Evolutionary conservation across 2,329 filamentous ascomycete species (phyloP), one percentile per base, ranked within the genome.

Genomic region (Fusarium sp.): DNA sequence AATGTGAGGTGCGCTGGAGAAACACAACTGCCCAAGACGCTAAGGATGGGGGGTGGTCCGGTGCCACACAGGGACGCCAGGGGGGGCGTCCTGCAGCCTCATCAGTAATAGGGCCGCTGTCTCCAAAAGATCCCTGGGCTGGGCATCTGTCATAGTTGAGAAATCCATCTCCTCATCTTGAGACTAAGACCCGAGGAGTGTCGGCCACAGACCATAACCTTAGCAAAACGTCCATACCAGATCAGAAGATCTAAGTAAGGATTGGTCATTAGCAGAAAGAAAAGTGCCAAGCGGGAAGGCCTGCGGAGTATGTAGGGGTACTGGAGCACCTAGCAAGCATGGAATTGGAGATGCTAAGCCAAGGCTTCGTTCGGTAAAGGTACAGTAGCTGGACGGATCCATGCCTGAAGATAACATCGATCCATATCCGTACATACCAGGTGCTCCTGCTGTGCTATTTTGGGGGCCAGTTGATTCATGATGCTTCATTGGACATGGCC

Each of bases 321-420:
- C 46, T 52, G 56, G 48, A 62, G 62, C 34, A 18, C 31, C 16
- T 46, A 67, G 62, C 61, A 67, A 49, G 49, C 50, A 53, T 53
- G 31, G 31, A 52, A 52, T 63, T 70, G 53, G 58, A 57, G 67
- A 67, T 59, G 46, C 58, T 62, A 26, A 19, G 31, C 46, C 23
- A 62, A 55, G 67, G 41, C 54, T 53, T 57, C 54, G 54, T 64
- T 64, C 54, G 58, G 62, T 52, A 70, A 63, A 54, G 53, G 50
- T 50, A 52, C 49, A 42, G 37, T 42, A 28, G 49, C n/a, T 64
- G 51, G 58, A 67, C 54, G 46, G 67, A 39, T 64, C 62, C 66
- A 70, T 70, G 55, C 57, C 67, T 70, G 48, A 69, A 62, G 67
- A 70, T 56, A 70, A 49, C 67, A 70, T 70, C 67, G 67, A 70